Evolutionary conservation across 2,329 filamentous ascomycete species (phyloP), one percentile per base, ranked within the genome.

Genomic region (Xylaria polymorpha): DNA sequence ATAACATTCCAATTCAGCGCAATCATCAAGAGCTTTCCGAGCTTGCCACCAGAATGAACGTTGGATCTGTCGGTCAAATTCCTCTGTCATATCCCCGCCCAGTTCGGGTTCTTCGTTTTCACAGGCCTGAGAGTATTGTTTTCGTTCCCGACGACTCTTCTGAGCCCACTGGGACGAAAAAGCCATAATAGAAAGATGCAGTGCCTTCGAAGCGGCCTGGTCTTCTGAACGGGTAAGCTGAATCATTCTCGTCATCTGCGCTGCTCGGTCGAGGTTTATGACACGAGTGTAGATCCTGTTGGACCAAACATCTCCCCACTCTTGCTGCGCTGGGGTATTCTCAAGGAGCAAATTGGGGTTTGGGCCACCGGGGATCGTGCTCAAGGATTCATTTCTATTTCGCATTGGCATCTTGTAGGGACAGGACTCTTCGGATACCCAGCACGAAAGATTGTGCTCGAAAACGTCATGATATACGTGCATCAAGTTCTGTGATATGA

Each of bases 381-480:
- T 29, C 4, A 29, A 12, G 14, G 48, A 18, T 14, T 50, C 51
- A 20, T 55, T 37, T 55, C 18, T 55, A 18, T 37, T 37, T n/a
- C 12, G 51, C 32, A 37, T 55, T 7, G 14, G 9, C 32, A 55
- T 35, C 32, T 10, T 37, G 29, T 55, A 55, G 4, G 51, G 43
- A 46, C 43, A 46, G 9, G 51, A 55, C 32, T 35, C 51, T 55
- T 55, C 51, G n/a, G 51, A 37, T 55, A 55, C 51, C 51, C 51
- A 55, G 29, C 51, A 55, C 7, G 32, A 55, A 37, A 55, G 51
- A 22, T 29, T 55, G 9, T 55, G 51, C 51, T 55, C 51, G 9
- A 55, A 37, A 55, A 55, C 51, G 18, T 55, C 51, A 55, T 55
- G 51, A 55, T 55, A 55, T 37, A 55, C 51, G 51, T 55, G 51